Percentiles rank a stretch among this genome's conserved stretches.
Conservation (phyloP, 2,329 filamentous ascomycete genomes). For the Exophiala sp. region DNA sequence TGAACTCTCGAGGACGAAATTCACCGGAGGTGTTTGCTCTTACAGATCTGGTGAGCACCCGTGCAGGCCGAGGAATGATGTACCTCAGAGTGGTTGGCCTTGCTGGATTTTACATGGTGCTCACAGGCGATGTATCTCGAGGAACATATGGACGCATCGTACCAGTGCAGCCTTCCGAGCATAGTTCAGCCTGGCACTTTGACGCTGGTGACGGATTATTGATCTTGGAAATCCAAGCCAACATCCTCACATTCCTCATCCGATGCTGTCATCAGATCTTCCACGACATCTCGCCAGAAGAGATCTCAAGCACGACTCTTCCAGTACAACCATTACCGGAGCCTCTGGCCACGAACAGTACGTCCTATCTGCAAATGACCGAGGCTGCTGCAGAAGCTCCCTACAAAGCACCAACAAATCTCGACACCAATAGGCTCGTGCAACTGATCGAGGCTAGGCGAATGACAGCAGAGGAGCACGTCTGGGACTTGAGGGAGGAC, state of each 20-base stretch:
- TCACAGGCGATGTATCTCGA: constrained; percentile 31
- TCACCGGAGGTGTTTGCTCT: constrained; percentile 47
- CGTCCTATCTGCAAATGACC: constrained; percentile 39
- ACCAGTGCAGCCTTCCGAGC: constrained; percentile 34
- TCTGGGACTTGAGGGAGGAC: constrained; percentile 57
- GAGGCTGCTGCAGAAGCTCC: constrained; percentile 49
- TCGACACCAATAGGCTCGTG: constrained; percentile 48
- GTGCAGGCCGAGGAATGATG: constrained; percentile 31
- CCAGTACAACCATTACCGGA: constrained; percentile 40
- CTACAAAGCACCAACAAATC: constrained; percentile 48
- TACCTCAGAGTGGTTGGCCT: constrained; percentile 31
- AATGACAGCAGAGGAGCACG: constrained; percentile 50
- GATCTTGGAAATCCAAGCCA: constrained; percentile 51
- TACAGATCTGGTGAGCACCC: constrained; percentile 40
- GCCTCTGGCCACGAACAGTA: constrained; percentile 30
- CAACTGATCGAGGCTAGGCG: constrained; percentile 43
- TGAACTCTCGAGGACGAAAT: constrained; percentile 52
- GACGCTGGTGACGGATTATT: constrained; percentile 48
- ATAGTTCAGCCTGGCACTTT: constrained; percentile 40
- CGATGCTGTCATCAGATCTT: constrained; percentile 48
- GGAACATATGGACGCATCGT: constrained; percentile 39
- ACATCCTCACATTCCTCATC: constrained; percentile 49
- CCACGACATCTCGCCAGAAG: constrained; percentile 45
- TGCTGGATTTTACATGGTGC: constrained; percentile 35
- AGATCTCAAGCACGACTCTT: constrained; percentile 31